These are phyloP conservation scores for Striga hermonthica DNA, from an alignment of 305 asterid species.

Conservation along the genomic window DNA sequence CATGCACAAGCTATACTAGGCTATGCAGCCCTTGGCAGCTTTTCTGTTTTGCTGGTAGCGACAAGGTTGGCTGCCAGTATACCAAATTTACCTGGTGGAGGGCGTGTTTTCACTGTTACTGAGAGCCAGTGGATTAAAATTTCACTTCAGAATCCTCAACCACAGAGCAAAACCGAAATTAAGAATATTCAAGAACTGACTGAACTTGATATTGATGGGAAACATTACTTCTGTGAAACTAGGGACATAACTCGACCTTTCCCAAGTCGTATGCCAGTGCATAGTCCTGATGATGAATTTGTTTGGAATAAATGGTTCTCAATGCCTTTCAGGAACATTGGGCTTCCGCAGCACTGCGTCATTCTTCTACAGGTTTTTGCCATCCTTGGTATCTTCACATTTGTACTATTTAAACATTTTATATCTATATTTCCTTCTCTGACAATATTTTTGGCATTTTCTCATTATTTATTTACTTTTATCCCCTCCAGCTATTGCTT, in stretches of 20 bases:
- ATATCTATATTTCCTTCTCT: slow-evolving; percentile 20
- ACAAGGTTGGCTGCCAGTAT: slow-evolving; percentile 71
- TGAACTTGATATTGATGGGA: slow-evolving; percentile 94
- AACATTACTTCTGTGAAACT: slow-evolving; percentile 88
- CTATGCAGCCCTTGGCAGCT: slow-evolving; percentile 88
- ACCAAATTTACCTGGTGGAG: slow-evolving; percentile 95
- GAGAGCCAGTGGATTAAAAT: slow-evolving; percentile 96
- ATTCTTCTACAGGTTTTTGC: slow-evolving; percentile 84
- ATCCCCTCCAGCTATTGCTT: slow-evolving; percentile 14
- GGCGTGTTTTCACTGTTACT: slow-evolving; percentile 73
- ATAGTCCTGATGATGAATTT: slow-evolving; percentile 86
- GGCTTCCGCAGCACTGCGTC: slow-evolving; percentile 86
- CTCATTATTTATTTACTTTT: background rate
- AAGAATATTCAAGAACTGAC: slow-evolving; percentile 85
- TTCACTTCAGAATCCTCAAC: slow-evolving; percentile 86
- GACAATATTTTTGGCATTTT: background rate
- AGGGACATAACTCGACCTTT: slow-evolving; percentile 93
- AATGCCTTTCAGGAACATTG: slow-evolving; percentile 74
- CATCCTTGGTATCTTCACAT: slow-evolving; percentile 44
- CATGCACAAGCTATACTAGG: slow-evolving; percentile 89
- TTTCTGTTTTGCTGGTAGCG: slow-evolving; percentile 75
- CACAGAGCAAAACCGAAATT: slow-evolving; percentile 78
- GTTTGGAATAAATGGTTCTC: slow-evolving; percentile 98
- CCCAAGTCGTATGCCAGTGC: slow-evolving; percentile 81
- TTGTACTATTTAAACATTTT: slow-evolving; percentile 29